Evolutionary conservation across 2,329 filamentous ascomycete genomes (phyloP), one percentile per base, ranked within the genome.

Genomic region (Ophiostoma ips): DNA sequence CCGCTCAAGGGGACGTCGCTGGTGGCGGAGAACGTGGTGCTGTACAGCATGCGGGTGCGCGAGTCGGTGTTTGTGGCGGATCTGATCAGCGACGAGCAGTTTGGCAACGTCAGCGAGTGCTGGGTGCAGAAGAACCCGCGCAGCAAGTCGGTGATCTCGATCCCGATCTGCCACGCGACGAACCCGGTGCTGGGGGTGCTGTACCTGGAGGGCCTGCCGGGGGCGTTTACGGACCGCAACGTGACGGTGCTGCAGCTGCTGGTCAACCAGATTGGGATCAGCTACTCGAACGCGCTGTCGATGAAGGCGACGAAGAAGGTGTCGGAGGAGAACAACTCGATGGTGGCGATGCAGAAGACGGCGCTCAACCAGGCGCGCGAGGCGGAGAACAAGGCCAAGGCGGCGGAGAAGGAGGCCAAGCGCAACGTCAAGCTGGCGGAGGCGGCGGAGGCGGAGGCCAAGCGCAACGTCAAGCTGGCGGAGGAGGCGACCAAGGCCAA

Each of bases 401-500:
- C 76, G 48, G 85, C 85, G 1, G 84, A 89, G 62, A 78, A 82
- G 0, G 79, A 87, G 60, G 85, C 85, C 8, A 79, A 85, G 60
- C 76, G 81, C 53, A 87, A 87, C 61, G 83, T 88, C 61, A 82
- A 85, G 64, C 73, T 89, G 35, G 87, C 87, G n/a, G 84, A 90
- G 61, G 85, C 89, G 63, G 85, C 85, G 28, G 84, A 89, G 11
- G 84, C 84, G 18, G 87, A 84, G 64, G 85, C 84, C 36, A 90
- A 90, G 63, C 40, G 40, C 15, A 43, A 43, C 30, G 84, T 89
- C 61, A 83, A 85, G 64, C 73, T 89, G 36, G 87, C 87, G 15
- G 84, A 90, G 61, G 85, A 90, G 63, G 85, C 85, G 11, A 84
- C 84, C 19, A 87, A 84, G 64, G 85, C 84, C 36, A 90, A 90